phyloP scores from a whole-genome alignment of 2,329 filamentous ascomycete genomes.

The Arthrinium puccinioides region DNA sequence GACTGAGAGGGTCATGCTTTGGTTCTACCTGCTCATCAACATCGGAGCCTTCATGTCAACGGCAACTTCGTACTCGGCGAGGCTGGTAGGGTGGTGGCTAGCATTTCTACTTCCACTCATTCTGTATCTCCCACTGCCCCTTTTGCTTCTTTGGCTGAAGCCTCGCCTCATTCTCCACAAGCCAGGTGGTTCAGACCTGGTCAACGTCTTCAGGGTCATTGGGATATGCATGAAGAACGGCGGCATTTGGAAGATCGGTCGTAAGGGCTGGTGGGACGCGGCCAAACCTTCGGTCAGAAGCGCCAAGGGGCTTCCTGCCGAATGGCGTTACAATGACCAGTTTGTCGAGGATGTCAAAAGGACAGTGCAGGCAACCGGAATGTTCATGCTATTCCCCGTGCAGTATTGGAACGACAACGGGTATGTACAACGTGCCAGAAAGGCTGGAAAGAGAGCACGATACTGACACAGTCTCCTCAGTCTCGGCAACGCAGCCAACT shows the following conservation, averaged over 20 bases:
- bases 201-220: constrained; percentile 33
- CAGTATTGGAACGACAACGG: constrained; percentile 39
- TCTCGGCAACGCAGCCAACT: constrained; percentile 41
- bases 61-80: constrained; percentile 44
- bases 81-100: constrained; percentile 43
- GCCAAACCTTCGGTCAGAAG: constrained; percentile 47
- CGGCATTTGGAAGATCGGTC: constrained; percentile 29
- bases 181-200: constrained; percentile 36
- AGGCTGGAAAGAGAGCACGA: background rate
- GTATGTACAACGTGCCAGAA: constrained; percentile 9
- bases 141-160: constrained; percentile 33
- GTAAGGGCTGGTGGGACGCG: constrained; percentile 48
- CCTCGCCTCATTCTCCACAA: constrained; percentile 34
- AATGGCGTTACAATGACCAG: constrained; percentile 51
- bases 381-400: constrained; percentile 44
- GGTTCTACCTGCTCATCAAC: constrained; percentile 51
- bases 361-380: constrained; percentile 54
- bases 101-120: constrained; percentile 36
- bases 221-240: constrained; percentile 28
- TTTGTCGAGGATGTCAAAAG: constrained; percentile 60
- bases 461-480: too few species aligned
- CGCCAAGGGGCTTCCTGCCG: constrained; percentile 28
- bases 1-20: constrained; percentile 59
- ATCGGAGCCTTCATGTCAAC: constrained; percentile 44
- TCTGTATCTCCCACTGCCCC: constrained; percentile 33